Conservation (phyloP, 148 eudicot species). For the Persicaria maculosa region DNA sequence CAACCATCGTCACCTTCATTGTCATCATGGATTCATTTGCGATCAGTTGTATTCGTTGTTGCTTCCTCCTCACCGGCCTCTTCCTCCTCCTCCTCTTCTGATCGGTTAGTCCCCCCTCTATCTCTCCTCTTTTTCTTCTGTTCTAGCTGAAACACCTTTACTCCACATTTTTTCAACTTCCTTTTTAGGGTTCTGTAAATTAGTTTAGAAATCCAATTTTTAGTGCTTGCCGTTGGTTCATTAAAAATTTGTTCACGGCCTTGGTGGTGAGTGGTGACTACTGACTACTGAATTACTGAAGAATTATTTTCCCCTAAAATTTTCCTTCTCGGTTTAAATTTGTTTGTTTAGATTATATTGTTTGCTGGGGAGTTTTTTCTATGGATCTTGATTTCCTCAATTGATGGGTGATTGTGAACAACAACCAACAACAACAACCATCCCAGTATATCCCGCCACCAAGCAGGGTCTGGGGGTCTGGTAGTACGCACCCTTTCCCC, state of each 20-base stretch:
- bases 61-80: conserved; percentile 29
- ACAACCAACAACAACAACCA: too few species aligned
- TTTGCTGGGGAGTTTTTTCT: too few species aligned
- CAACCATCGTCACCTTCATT: conserved; percentile 43
- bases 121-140: conserved; percentile 9
- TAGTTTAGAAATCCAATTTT: background rate
- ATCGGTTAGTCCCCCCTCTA: conserved; percentile 54
- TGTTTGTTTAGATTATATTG: too few species aligned
- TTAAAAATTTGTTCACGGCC: background rate
- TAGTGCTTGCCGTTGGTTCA: background rate
- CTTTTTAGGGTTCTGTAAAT: background rate
- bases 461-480: too few species aligned
- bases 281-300: background rate
- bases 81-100: conserved; percentile 20
- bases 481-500: too few species aligned
- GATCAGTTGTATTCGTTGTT: conserved; percentile 72
- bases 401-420: too few species aligned
- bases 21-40: conserved; percentile 80
- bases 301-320: background rate
- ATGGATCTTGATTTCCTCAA: too few species aligned
- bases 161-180: conserved; percentile 21
- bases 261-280: background rate
- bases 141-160: conserved; percentile 10
- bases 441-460: too few species aligned
- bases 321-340: too few species aligned